Conservation (phyloP, 345 rosid species). For the Camelina hispida region DNA sequence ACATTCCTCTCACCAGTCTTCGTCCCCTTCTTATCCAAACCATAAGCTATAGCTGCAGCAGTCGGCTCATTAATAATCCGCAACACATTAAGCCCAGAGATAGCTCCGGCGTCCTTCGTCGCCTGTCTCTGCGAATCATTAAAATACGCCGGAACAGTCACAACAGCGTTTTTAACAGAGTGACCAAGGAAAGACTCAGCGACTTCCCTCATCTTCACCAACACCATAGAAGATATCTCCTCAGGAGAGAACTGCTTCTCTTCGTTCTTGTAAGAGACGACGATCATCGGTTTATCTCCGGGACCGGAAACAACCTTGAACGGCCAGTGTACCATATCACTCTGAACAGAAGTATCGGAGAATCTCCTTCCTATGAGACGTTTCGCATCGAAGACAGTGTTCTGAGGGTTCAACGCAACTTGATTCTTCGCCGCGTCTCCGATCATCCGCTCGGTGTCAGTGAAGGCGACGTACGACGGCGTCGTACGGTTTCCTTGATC, state of each 20-base stretch:
- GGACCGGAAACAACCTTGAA: slow-evolving; percentile 51
- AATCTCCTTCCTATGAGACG: slow-evolving; percentile 52
- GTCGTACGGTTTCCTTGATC: slow-evolving; percentile 54
- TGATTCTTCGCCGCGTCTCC: slow-evolving; percentile 63
- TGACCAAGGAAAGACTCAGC: slow-evolving; percentile 47
- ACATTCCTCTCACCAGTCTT: slow-evolving; percentile 46
- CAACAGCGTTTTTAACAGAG: slow-evolving; percentile 42
- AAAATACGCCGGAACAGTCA: slow-evolving; percentile 49
- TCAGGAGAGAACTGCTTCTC: slow-evolving; percentile 51
- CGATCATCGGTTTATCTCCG: slow-evolving; percentile 54
- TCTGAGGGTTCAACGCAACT: slow-evolving; percentile 59
- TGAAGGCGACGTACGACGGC: slow-evolving; percentile 54
- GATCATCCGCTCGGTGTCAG: slow-evolving; percentile 51
- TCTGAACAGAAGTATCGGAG: slow-evolving; percentile 52
- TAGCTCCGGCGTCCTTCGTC: slow-evolving; percentile 45
- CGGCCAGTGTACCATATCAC: slow-evolving; percentile 56
- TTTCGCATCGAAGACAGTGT: slow-evolving; percentile 60
- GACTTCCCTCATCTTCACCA: slow-evolving; percentile 47
- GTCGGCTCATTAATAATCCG: slow-evolving; percentile 52
- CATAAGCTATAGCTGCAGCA: slow-evolving; percentile 50
- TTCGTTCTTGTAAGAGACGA: slow-evolving; percentile 48
- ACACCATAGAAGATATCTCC: slow-evolving; percentile 50
- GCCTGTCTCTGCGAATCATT: slow-evolving; percentile 49
- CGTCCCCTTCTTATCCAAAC: slow-evolving; percentile 47
- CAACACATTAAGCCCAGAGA: slow-evolving; percentile 45